These are phyloP conservation scores for Silene coronaria DNA, from an alignment of 179 eudicot genomes.

Conservation along the genomic window DNA sequence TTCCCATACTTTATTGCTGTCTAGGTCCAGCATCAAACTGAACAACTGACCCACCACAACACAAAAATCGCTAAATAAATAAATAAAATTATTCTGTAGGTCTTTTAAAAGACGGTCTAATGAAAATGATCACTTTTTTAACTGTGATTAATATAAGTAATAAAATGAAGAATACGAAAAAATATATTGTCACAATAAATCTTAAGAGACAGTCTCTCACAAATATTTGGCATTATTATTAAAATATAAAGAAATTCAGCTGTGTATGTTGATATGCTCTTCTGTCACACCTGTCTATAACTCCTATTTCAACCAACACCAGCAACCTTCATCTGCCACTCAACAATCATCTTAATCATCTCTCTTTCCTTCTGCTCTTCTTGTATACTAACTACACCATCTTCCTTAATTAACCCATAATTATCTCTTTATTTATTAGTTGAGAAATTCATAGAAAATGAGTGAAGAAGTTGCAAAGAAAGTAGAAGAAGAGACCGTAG, in stretches of 20 bases:
- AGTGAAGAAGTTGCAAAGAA: constrained; percentile 26
- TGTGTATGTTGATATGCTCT: constrained; percentile 27
- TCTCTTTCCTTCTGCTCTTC: constrained; percentile 6
- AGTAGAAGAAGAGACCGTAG: constrained; percentile 16
- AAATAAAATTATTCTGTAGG: background rate
- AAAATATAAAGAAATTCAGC: constrained; percentile 15
- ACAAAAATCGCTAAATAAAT: background rate
- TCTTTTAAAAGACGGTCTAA: too few species aligned
- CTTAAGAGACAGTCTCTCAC: too few species aligned
- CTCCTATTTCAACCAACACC: constrained; percentile 24
- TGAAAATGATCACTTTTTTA: too few species aligned
- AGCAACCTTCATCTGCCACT: constrained; percentile 19
- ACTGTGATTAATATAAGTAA: too few species aligned
- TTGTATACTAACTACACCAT: background rate
- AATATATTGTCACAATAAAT: too few species aligned
- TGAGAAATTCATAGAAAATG: constrained; percentile 6
- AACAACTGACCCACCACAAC: constrained; percentile 9
- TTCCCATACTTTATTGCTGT: constrained; percentile 5
- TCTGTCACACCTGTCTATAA: constrained; percentile 22
- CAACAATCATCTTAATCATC: constrained; percentile 13
- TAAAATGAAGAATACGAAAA: too few species aligned
- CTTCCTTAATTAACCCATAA: background rate
- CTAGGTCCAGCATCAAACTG: constrained; percentile 11
- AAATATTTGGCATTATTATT: too few species aligned
- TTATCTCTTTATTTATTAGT: too few species aligned